phyloP scores from a whole-genome alignment of 441 rosid species.

The Populus hybrid region DNA sequence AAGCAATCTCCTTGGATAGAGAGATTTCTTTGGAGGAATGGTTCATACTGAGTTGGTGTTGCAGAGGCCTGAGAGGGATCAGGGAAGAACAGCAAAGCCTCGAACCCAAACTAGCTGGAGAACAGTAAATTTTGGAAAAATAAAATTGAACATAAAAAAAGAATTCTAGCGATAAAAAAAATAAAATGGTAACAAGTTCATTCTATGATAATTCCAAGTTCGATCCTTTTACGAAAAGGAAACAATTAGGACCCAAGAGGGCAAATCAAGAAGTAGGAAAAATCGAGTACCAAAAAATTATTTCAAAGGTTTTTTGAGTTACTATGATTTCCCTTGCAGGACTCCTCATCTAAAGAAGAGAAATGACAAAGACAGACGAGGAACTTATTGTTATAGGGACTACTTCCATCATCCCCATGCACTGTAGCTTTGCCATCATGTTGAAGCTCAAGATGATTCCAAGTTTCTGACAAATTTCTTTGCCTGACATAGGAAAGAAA shows the following conservation, averaged over 20 bases:
- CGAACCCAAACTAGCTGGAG: not conserved
- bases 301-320: conserved; percentile 18
- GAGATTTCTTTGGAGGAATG: not conserved
- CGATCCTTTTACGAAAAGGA: not conserved
- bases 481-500: conserved; percentile 48
- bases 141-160: not conserved
- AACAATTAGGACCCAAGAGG: not conserved
- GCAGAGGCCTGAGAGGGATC: too few species aligned
- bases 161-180: not conserved
- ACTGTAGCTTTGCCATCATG: not conserved
- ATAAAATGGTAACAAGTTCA: not conserved
- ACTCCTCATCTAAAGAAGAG: conserved; percentile 7
- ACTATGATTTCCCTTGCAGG: conserved; percentile 13
- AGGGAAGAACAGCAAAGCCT: not conserved
- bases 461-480: conserved; percentile 65
- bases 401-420: conserved; percentile 15
- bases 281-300: conserved; percentile 7
- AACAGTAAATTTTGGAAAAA: not conserved
- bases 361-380: conserved; percentile 2
- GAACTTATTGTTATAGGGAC: conserved; percentile 25
- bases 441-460: conserved; percentile 48
- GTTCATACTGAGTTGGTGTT: too few species aligned
- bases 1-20: not conserved
- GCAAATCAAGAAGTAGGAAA: not conserved
- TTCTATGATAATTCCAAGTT: not conserved